phyloP scores from a whole-genome alignment of 192 early-diverging fungal species.

The Dissophora globulifera region DNA sequence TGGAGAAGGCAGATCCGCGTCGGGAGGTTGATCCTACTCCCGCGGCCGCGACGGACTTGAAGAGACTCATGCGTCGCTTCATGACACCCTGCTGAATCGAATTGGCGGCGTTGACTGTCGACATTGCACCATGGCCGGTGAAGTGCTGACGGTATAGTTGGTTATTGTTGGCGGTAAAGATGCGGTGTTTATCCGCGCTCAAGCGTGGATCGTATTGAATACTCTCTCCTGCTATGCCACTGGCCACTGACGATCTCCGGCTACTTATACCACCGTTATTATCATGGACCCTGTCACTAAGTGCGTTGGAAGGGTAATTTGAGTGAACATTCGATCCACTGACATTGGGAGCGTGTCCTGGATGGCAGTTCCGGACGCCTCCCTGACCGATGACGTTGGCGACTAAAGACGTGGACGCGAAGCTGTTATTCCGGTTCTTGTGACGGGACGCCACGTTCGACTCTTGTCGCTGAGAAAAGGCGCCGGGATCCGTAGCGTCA shows the following conservation, averaged over 20 bases:
- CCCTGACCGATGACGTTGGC: background rate
- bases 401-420: conserved; percentile 13
- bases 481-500: too few relatives aligned
- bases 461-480: background rate
- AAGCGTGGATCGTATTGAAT: conserved; percentile 2
- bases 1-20: conserved; percentile 45
- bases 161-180: background rate
- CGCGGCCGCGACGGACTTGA: conserved; percentile 30
- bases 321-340: conserved; percentile 1
- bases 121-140: conserved; percentile 18
- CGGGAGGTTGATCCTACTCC: conserved; percentile 7
- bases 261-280: background rate
- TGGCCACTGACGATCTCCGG: conserved; percentile 15
- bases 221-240: conserved; percentile 30
- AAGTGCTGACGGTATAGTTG: conserved; percentile 46
- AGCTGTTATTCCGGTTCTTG: conserved; percentile 36
- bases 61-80: conserved; percentile 41
- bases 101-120: background rate
- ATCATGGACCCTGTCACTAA: background rate
- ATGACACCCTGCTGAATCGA: conserved; percentile 25
- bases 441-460: conserved; percentile 4
- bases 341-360: conserved; percentile 7
- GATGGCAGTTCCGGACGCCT: conserved; percentile 9
- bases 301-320: background rate
- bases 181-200: conserved; percentile 12